Evolutionary conservation across 2,329 filamentous ascomycete genomes (phyloP).

Genomic region (Leptoxyphium fumago): DNA sequence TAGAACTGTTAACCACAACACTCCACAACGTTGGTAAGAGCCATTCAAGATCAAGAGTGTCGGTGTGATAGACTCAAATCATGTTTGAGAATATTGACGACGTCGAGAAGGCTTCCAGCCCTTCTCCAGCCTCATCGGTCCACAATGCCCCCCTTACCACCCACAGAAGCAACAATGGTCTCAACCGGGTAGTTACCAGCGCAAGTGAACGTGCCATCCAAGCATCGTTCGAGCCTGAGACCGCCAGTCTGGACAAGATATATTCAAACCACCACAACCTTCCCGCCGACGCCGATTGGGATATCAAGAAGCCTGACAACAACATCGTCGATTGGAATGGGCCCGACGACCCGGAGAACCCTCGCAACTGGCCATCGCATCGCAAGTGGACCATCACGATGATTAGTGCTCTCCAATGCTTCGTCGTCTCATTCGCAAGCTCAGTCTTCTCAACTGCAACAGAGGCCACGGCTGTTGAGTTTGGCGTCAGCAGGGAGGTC

Average conservation of each 20-base stretch:
- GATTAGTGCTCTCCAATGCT: not conserved
- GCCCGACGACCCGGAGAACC: constrained; percentile 11
- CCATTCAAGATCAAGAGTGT: too few species aligned
- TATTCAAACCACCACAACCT: not conserved
- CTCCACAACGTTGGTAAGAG: too few species aligned
- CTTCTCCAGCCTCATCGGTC: not conserved
- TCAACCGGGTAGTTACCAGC: not conserved
- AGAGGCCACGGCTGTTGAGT: constrained; percentile 25
- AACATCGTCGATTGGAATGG: constrained; percentile 19
- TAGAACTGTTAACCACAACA: too few species aligned
- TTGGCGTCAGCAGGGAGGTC: constrained; percentile 31
- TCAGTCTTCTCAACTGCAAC: constrained; percentile 31
- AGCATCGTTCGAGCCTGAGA: not conserved
- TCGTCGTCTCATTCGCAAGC: constrained; percentile 6
- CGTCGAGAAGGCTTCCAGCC: not conserved
- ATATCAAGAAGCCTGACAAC: constrained; percentile 20
- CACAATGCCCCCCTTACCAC: not conserved
- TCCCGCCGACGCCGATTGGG: not conserved
- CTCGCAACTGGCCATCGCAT: constrained; percentile 12
- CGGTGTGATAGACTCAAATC: not conserved
- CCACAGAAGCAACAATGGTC: not conserved
- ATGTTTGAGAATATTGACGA: not conserved
- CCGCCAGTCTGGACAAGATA: not conserved
- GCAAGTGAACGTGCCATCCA: not conserved
- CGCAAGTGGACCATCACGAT: constrained; percentile 31